Percentiles rank a stretch among this genome's conserved stretches.
These are phyloP conservation scores for Penicillium taxi DNA, from an alignment of 495 filamentous ascomycete genomes.

Conservation along the genomic window DNA sequence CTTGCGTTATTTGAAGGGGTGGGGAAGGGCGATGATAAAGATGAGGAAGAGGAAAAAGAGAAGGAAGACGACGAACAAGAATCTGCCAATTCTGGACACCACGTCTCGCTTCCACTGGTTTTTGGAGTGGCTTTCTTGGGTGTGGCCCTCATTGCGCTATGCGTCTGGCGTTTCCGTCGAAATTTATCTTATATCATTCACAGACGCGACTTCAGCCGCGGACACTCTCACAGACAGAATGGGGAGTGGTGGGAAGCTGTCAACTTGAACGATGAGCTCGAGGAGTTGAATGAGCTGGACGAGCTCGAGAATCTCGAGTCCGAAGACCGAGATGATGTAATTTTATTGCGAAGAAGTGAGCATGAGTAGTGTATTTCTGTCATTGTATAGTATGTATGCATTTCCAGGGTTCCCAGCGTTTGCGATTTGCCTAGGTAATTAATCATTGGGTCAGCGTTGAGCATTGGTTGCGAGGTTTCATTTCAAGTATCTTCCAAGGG, in stretches of 20 bases:
- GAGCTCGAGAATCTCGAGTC: slow-evolving; percentile 7
- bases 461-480: no score
- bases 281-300: slow-evolving; percentile 10
- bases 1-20: slow-evolving; percentile 5
- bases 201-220: background rate
- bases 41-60: background rate
- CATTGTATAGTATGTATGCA: no score
- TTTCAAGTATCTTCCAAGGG: no score
- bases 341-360: no score
- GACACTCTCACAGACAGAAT: background rate
- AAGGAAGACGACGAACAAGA: background rate
- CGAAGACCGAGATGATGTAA: background rate
- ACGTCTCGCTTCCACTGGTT: background rate
- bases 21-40: background rate
- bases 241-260: slow-evolving; percentile 1
- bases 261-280: slow-evolving; percentile 3
- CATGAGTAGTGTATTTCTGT: no score
- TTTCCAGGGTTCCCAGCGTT: no score
- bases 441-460: no score
- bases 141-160: slow-evolving; percentile 4
- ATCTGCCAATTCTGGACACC: background rate
- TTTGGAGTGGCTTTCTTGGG: slow-evolving; percentile 11
- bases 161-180: slow-evolving; percentile 6
- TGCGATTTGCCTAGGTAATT: no score
- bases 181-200: background rate